Evolutionary conservation across 2,329 filamentous ascomycete species (phyloP).

Genomic region (Talaromyces atroroseus): DNA sequence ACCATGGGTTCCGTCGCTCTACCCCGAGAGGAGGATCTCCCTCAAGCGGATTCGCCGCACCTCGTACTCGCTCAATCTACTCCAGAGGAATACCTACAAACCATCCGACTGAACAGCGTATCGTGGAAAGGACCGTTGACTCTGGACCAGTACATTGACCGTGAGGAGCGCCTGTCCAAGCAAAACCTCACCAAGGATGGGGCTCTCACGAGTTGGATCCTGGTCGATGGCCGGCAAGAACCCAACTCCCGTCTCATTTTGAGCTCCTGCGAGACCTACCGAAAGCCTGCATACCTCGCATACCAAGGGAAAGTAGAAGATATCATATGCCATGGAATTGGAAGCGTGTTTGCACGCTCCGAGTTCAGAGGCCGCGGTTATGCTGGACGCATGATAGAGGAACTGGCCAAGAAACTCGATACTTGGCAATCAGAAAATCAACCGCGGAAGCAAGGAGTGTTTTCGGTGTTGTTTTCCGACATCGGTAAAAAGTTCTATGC

Average conservation of each 20-base stretch:
- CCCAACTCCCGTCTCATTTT: conserved; percentile 44
- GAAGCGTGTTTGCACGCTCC: conserved; percentile 70
- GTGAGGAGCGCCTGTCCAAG: conserved; percentile 49
- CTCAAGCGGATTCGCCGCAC: conserved; percentile 45
- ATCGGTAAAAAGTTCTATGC: conserved; percentile 81
- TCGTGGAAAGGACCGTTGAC: conserved; percentile 56
- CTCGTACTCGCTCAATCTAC: conserved; percentile 53
- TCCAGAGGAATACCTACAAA: conserved; percentile 47
- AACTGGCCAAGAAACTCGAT: conserved; percentile 54
- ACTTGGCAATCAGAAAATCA: conserved; percentile 48
- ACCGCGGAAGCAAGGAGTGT: conserved; percentile 44
- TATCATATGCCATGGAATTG: conserved; percentile 63
- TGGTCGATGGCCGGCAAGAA: conserved; percentile 45
- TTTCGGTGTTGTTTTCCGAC: conserved; percentile 80
- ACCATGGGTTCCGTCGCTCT: conserved; percentile 33
- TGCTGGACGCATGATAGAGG: conserved; percentile 66
- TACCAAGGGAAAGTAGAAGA: conserved; percentile 53
- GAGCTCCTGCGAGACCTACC: conserved; percentile 54
- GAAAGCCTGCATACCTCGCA: conserved; percentile 37
- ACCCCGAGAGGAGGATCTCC: conserved; percentile 30
- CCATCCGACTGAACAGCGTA: conserved; percentile 49
- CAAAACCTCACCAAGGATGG: conserved; percentile 51
- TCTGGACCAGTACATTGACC: conserved; percentile 51
- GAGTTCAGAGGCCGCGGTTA: conserved; percentile 68
- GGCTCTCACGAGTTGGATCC: conserved; percentile 55